These are phyloP conservation scores for Teunomyces barrocoloradensis DNA, from an alignment of 805 yeast species.

Conservation along the genomic window DNA sequence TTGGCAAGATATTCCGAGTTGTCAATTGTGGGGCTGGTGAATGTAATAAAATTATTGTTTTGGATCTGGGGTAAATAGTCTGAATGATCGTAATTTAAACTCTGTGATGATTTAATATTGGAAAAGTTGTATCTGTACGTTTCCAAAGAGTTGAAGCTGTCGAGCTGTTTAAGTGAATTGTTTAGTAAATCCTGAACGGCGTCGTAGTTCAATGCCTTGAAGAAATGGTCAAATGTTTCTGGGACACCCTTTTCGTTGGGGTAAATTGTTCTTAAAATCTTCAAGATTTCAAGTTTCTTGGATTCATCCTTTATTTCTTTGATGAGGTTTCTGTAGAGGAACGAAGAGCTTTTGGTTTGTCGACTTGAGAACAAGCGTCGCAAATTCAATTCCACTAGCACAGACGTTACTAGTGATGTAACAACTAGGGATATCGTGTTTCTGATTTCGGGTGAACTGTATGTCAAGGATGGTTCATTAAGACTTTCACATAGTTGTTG, in stretches of 20 bases:
- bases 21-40: constrained; percentile 11
- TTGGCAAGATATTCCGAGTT: constrained; percentile 20
- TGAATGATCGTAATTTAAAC: constrained; percentile 30
- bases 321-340: constrained; percentile 18
- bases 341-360: constrained; percentile 1
- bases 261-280: constrained; percentile 11
- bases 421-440: constrained; percentile 22
- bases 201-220: constrained; percentile 11
- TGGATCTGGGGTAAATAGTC: constrained; percentile 24
- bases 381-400: constrained; percentile 30
- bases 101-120: constrained; percentile 29
- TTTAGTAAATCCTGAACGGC: constrained; percentile 10
- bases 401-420: constrained; percentile 21
- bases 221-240: constrained; percentile 12
- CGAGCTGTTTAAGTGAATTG: constrained; percentile 10
- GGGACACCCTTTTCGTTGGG: constrained; percentile 9
- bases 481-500: neutral
- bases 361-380: constrained; percentile 13
- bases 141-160: constrained; percentile 22
- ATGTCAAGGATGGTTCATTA: constrained; percentile 3
- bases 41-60: constrained; percentile 12
- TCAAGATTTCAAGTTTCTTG: constrained; percentile 17
- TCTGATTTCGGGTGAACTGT: constrained; percentile 18
- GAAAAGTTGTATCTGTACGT: constrained; percentile 22
- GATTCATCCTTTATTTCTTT: constrained; percentile 14